Evolutionary conservation across 164 flowering plant genomes (phyloP), one percentile per base, ranked within the genome.

Genomic region (Houttuynia cordata): DNA sequence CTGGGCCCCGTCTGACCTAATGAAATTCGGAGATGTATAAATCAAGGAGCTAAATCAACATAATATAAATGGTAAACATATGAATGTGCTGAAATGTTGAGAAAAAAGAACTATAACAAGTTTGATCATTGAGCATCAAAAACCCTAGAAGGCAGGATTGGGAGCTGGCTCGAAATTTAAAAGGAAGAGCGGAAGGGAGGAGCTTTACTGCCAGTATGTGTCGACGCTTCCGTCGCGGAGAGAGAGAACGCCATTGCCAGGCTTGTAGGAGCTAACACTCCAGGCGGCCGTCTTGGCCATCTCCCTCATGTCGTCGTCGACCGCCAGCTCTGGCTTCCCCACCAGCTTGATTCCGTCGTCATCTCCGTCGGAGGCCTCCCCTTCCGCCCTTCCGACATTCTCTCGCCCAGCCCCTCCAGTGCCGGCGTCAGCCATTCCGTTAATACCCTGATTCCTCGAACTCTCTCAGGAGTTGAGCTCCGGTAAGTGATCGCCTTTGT

Each of bases 181-280:
- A 19, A 18, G 9, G 30, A 12, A 18, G 41, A 53, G 22, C 25
- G 52, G 34, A n/a, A 47, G 52, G 20, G 23, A 42, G 57, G 24
- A 21, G 9, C 50, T 25, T 25, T 56, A 92, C 98, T 93, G 98
- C 98, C 97, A 93, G 64, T 81, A 93, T 61, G 94, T 81, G 0
- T 90, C 97, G 52, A 84, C 83, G 61, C 82, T 93, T 62, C 83
- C 87, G 55, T 93, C 98, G 14, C 90, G 91, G 60, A 93, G 92
- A 57, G 73, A 68, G 42, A 71, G 75, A 71, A 90, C 98, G 56
- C 96, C 98, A 70, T 93, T 90, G 56, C 98, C 94, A 19, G 91
- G 81, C 78, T 93, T 93, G 81, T 85, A 88, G 64, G 98, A 90
- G 73, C 98, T 93, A 61, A 93, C 94, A 59, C 97, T 90, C 98